Base-by-base conservation (phyloP, 345 rosid species). In the Lepidium sativum region DNA sequence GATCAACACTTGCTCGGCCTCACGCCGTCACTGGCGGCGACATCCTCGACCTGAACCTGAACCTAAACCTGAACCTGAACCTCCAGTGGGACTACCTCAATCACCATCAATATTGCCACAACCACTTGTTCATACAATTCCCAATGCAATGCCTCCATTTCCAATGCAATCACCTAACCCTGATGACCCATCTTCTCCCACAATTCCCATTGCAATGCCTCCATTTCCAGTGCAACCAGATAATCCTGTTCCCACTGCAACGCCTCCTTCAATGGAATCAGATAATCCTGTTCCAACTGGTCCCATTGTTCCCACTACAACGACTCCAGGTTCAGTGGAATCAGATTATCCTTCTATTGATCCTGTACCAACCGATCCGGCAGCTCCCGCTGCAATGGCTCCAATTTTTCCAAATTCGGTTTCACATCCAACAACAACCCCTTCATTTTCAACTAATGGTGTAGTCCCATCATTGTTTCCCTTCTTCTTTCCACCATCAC, bases 1-100 rank as follows among this genome's bases (percentile, higher is more conserved):
- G 65, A 63, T 71, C 38, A 38, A 56, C 21, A 63, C 65, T 15
- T 63, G 65, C 18, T 56, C n/a, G n/a, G n/a, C n/a, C n/a, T n/a
- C n/a, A n/a, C n/a, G n/a, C n/a, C n/a, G n/a, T n/a, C n/a, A n/a
- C n/a, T n/a, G n/a, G n/a, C n/a, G n/a, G n/a, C n/a, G n/a, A n/a
- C n/a, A n/a, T n/a, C n/a, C n/a, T n/a, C n/a, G n/a, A n/a, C n/a
- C n/a, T n/a, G n/a, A n/a, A n/a, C n/a, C n/a, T n/a, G n/a, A n/a
- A n/a, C n/a, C n/a, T n/a, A n/a, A n/a, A n/a, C n/a, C n/a, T n/a
- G n/a, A 2, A 20, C 21, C n/a, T n/a, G n/a, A n/a, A n/a, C n/a
- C n/a, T n/a, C n/a, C n/a, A n/a, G n/a, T n/a, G n/a, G n/a, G 2
- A 20, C 21, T n/a, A n/a, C n/a, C n/a, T n/a, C n/a, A n/a, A n/a